These are phyloP conservation scores for Luffa acutangula DNA, from an alignment of 306 rosid genomes.

Conservation along the genomic window DNA sequence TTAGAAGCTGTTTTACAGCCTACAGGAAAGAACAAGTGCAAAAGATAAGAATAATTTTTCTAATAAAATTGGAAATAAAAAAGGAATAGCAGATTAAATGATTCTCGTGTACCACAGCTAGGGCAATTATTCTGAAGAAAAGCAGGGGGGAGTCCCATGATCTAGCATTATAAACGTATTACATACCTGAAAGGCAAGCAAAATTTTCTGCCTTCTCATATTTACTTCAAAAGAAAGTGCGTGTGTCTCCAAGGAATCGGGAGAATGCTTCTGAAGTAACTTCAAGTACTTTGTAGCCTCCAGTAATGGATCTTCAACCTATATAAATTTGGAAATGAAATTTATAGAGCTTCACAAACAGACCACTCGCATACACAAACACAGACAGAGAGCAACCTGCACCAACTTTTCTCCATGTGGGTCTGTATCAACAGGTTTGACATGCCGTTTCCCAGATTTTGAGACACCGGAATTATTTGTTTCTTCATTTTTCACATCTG, in stretches of 20 bases:
- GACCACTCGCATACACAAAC: not conserved
- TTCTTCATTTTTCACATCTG: slow-evolving; percentile 84
- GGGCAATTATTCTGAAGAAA: not conserved
- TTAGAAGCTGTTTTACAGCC: slow-evolving; percentile 88
- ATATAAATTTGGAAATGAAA: slow-evolving; percentile 4
- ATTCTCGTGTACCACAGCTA: not conserved
- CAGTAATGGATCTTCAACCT: slow-evolving; percentile 77
- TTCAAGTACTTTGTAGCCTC: slow-evolving; percentile 93
- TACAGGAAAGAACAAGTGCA: slow-evolving; percentile 19
- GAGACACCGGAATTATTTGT: slow-evolving; percentile 41
- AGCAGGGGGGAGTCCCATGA: not conserved
- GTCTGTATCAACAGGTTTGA: slow-evolving; percentile 85
- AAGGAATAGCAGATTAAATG: too few relatives aligned
- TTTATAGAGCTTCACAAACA: not conserved
- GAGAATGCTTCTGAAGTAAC: slow-evolving; percentile 87
- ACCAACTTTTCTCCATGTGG: slow-evolving; percentile 82
- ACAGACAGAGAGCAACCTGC: slow-evolving; percentile 47
- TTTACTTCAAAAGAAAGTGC: slow-evolving; percentile 82
- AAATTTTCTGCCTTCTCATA: slow-evolving; percentile 65
- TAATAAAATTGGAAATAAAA: not conserved
- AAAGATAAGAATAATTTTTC: not conserved
- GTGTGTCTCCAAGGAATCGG: slow-evolving; percentile 76
- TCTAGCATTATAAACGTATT: slow-evolving; percentile 3
- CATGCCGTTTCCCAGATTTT: slow-evolving; percentile 78
- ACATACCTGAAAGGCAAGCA: slow-evolving; percentile 85